Base-by-base conservation (phyloP, 495 filamentous ascomycete genomes). In the Geoglossum glabrum region DNA sequence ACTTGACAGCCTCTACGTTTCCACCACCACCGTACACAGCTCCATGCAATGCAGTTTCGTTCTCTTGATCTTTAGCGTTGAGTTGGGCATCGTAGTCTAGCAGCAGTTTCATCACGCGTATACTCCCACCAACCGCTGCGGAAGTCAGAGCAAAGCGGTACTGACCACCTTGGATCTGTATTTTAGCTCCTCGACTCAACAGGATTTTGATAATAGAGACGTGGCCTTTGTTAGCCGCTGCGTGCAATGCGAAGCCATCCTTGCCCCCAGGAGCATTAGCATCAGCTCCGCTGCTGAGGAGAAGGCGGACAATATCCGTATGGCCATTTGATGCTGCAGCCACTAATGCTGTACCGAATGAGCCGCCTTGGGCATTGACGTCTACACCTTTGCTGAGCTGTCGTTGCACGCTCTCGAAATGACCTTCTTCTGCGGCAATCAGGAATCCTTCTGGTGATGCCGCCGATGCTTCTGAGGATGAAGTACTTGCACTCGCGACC, bases 331-430 rank as follows among this genome's bases (percentile, higher is more conserved):
- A 27, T 11, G 56, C 38, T 25, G 57, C 17, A 62, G 59, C 65
- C 57, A 63, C 57, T 30, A 64, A 57, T 17, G 67, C 64, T 54
- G 23, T 65, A 51, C 60, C 61, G 38, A 49, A 63, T 8, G 55
- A 3, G 3, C 61, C 59, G 17, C 59, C 36, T 27, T 63, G 49
- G 33, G 40, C 57, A 58, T 58, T 58, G 56, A 58, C 56, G 40
- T 58, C 43, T 6, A 43, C 56, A 15, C 56, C 56, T 15, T 52
- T 54, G 9, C 26, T 15, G 10, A 58, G 4, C 21, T 55, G 25
- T 11, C 23, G 23, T 27, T 59, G 4, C 15, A 54, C 56, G 23
- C 6, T 26, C 6, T 31, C 11, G 26, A 25, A 2, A 11, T 56
- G 25, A 8, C 54, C 26, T 13, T 40, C 33, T 15, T 40, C 36